Evolutionary conservation across 495 filamentous ascomycete genomes (phyloP).

Genomic region (Hypomontagnella submonticulosa): DNA sequence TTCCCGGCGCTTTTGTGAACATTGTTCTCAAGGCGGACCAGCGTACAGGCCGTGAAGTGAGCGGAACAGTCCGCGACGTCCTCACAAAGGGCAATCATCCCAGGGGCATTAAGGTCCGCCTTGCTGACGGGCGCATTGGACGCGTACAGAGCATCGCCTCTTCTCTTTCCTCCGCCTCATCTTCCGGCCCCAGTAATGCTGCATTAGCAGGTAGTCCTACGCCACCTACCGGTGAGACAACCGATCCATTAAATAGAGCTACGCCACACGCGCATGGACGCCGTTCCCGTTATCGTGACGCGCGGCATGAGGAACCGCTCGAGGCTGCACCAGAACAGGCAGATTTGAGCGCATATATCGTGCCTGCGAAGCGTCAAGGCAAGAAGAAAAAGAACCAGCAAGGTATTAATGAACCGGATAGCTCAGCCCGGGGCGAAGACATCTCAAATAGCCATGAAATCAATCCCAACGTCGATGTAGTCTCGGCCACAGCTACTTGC

Average conservation of each 20-base stretch:
- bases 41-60: constrained; percentile 72
- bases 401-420: constrained; percentile 22
- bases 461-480: constrained; percentile 22
- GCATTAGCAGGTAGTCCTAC: constrained; percentile 1
- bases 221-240: constrained; percentile 25
- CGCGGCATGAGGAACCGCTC: constrained; percentile 41
- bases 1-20: constrained; percentile 68
- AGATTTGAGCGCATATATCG: constrained; percentile 59
- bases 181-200: constrained; percentile 30
- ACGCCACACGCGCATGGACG: constrained; percentile 27
- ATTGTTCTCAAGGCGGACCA: constrained; percentile 79
- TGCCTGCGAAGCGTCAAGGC: constrained; percentile 52
- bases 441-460: constrained; percentile 17
- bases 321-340: constrained; percentile 39
- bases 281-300: constrained; percentile 34
- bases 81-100: constrained; percentile 77
- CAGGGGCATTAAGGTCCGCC: constrained; percentile 79
- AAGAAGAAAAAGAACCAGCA: constrained; percentile 39
- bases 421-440: constrained; percentile 14
- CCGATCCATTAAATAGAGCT: constrained; percentile 3
- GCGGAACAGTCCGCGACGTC: constrained; percentile 68
- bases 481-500: constrained; percentile 54
- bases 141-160: constrained; percentile 69
- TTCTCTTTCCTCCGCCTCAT: constrained; percentile 34
- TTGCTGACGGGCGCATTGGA: constrained; percentile 73